Percentiles rank a stretch among this genome's conserved stretches.
Evolutionary conservation across 192 early-diverging fungal genomes (phyloP).

Genomic region (Coemansia guatemalensis): DNA sequence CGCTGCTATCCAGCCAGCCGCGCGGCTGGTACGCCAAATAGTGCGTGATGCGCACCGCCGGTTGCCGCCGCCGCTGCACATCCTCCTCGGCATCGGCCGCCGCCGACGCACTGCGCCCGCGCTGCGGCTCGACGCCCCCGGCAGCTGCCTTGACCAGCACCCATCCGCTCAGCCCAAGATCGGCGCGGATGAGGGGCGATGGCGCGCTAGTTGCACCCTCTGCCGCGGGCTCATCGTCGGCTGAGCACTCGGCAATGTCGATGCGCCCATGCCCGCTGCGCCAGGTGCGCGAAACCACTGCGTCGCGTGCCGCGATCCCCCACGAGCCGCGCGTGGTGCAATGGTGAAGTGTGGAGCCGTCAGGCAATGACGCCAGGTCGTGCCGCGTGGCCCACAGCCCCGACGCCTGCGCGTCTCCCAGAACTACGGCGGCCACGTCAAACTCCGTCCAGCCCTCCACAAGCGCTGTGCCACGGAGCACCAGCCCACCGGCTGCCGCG

Average conservation of each 20-base stretch:
- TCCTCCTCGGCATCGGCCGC: conserved; percentile 37
- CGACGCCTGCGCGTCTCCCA: conserved; percentile 2
- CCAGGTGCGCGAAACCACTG: conserved; percentile 39
- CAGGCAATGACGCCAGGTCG: conserved; percentile 11
- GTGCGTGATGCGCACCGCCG: conserved; percentile 33
- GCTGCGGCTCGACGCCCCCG: neutral
- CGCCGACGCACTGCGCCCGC: conserved; percentile 23
- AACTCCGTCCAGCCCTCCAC: conserved; percentile 3
- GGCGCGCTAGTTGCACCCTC: neutral
- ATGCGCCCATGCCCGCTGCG: conserved; percentile 26
- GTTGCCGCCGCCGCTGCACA: conserved; percentile 35
- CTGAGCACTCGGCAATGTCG: conserved; percentile 44
- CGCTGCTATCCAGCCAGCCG: conserved; percentile 35
- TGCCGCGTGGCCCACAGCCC: conserved; percentile 27
- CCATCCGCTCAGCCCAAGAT: conserved; percentile 41
- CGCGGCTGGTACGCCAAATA: conserved; percentile 35
- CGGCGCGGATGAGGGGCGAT: conserved; percentile 14
- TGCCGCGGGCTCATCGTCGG: conserved; percentile 3
- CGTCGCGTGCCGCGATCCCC: conserved; percentile 34
- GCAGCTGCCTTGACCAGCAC: conserved; percentile 25
- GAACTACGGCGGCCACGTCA: conserved; percentile 8
- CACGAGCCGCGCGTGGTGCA: conserved; percentile 22
- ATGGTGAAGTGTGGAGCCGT: conserved; percentile 7
- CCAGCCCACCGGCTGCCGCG: conserved; percentile 40
- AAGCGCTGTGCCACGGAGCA: conserved; percentile 30